These are phyloP conservation scores for Apiotrichum veenhuisii DNA, from an alignment of 1,284 basidiomycete species.

Conservation along the genomic window DNA sequence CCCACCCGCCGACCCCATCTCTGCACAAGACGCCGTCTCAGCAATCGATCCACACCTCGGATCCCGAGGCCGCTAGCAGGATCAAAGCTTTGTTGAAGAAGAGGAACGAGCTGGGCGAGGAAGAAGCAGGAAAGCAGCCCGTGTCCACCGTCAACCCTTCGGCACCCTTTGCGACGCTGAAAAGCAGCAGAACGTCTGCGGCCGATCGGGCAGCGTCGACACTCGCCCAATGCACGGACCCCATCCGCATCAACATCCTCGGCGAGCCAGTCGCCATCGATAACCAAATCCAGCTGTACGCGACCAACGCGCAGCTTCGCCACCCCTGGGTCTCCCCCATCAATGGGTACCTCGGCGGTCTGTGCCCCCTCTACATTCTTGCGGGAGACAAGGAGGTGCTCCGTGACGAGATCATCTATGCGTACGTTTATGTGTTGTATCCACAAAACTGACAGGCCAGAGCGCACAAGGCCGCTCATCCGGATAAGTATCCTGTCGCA, in stretches of 20 bases:
- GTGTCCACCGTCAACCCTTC: conserved; percentile 36
- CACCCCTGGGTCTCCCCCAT: conserved; percentile 85
- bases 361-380: conserved; percentile 82
- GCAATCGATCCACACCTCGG: conserved; percentile 6
- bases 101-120: not conserved
- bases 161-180: conserved; percentile 10
- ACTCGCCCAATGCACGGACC: conserved; percentile 30
- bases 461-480: conserved; percentile 87
- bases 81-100: not conserved
- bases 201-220: conserved; percentile 17
- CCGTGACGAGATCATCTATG: conserved; percentile 85
- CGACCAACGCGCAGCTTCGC: conserved; percentile 73
- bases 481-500: conserved; percentile 65
- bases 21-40: not conserved
- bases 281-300: conserved; percentile 80
- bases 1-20: not conserved
- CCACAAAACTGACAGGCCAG: conserved; percentile 50
- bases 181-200: not conserved
- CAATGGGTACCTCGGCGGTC: conserved; percentile 79
- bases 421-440: conserved; percentile 54
- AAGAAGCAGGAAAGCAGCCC: conserved; percentile 10
- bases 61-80: conserved; percentile 1
- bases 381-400: conserved; percentile 88
- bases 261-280: conserved; percentile 35
- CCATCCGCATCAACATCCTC: conserved; percentile 28